A percentile compares a stretch with the other conserved stretches of the same genome.
phyloP scores from a whole-genome alignment of 1,284 basidiomycete genomes.

The Wolfiporia cocos region DNA sequence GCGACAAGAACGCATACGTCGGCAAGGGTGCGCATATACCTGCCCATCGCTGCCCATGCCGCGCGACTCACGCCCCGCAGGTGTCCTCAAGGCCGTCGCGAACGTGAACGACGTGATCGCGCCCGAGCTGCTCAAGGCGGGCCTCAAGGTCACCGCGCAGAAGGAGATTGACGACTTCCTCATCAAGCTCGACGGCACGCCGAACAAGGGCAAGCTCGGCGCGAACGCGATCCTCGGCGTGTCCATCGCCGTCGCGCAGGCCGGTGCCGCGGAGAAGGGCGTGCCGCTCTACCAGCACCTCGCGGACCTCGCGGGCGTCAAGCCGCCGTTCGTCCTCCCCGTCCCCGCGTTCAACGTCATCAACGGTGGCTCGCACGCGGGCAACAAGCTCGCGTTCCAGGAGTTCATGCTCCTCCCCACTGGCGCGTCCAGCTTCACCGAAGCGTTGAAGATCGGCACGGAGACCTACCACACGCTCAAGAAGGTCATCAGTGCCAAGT shows the following conservation, averaged over 20 bases:
- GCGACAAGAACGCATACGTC: conserved; percentile 89
- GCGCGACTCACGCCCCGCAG: conserved; percentile 31
- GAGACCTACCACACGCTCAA: conserved; percentile 99
- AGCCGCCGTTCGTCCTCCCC: conserved; percentile 90
- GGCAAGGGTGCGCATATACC: conserved; percentile 73
- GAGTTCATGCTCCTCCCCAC: conserved; percentile 99
- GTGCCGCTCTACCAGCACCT: conserved; percentile 97
- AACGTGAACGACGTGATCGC: conserved; percentile 95
- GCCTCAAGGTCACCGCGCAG: conserved; percentile 85
- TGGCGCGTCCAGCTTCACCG: conserved; percentile 86
- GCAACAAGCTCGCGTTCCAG: conserved; percentile 99
- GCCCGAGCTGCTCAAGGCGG: conserved; percentile 84
- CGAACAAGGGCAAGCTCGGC: conserved; percentile 99
- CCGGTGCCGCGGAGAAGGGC: conserved; percentile 91
- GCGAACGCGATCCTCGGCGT: conserved; percentile 99
- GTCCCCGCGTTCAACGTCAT: conserved; percentile 97
- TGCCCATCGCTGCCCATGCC: not conserved
- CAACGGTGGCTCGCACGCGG: conserved; percentile 99
- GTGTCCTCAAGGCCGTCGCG: conserved; percentile 89
- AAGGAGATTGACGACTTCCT: conserved; percentile 98
- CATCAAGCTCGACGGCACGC: conserved; percentile 96
- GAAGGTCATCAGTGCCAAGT: conserved; percentile 99
- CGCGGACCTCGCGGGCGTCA: conserved; percentile 91
- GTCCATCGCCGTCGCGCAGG: conserved; percentile 93
- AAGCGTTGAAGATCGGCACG: conserved; percentile 98